Evolutionary conservation across 2,329 filamentous ascomycete genomes (phyloP).

Genomic region (Botrytis porri): DNA sequence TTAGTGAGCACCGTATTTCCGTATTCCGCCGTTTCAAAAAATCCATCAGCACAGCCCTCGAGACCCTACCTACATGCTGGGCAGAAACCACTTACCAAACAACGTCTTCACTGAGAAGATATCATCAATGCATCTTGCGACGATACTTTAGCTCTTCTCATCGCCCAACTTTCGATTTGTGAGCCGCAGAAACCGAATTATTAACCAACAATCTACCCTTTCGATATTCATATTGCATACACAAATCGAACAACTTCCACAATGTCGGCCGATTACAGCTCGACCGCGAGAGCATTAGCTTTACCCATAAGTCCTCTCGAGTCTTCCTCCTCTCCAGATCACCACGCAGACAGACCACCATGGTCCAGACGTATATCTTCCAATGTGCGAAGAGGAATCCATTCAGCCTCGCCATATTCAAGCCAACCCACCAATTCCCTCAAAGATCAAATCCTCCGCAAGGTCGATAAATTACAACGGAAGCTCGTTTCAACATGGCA

Average conservation of each 20-base stretch:
- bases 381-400: constrained; percentile 34
- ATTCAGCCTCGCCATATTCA: constrained; percentile 28
- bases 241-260: background rate
- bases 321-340: constrained; percentile 44
- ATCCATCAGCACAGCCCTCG: constrained; percentile 15
- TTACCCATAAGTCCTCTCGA: constrained; percentile 45
- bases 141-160: background rate
- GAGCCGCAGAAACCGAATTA: background rate
- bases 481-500: constrained; percentile 50
- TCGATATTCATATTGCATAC: background rate
- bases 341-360: constrained; percentile 44
- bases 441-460: constrained; percentile 43
- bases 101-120: background rate
- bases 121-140: constrained; percentile 15
- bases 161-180: background rate
- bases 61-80: background rate
- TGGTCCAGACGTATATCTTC: constrained; percentile 49
- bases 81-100: background rate
- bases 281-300: constrained; percentile 50
- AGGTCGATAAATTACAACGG: constrained; percentile 53
- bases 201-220: background rate
- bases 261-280: constrained; percentile 53
- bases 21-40: constrained; percentile 13
- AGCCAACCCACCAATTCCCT: constrained; percentile 33
- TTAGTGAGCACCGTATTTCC: background rate